Base-by-base conservation (phyloP, 2,329 filamentous ascomycete genomes). In the Cordyceps cateniannulata region DNA sequence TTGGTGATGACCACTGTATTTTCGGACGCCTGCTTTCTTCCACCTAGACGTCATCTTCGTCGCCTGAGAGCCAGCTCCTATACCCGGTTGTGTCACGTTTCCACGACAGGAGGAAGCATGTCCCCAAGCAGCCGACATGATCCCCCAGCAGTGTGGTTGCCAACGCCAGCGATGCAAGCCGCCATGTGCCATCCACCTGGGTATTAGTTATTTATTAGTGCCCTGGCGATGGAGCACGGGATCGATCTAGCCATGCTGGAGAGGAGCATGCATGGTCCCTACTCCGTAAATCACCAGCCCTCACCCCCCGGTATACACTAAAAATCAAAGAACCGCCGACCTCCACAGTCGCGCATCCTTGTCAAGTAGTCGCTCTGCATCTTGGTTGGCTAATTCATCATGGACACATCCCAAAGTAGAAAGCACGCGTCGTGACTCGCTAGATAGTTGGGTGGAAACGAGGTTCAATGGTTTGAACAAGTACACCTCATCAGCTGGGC, bases 231-330 rank as follows among this genome's bases (percentile, higher is more conserved):
- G 59, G 50, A 22, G 59, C 59, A 61, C 59, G 59, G 59, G 59
- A 61, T 61, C 59, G 45, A 61, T 61, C 59, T 55, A 47, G 22
- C 56, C 48, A 59, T 59, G 48, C 47, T 59, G n/a, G n/a, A 12
- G n/a, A 24, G 27, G 53, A 20, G 16, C 38, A 59, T 44, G 38
- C 20, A 3, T 22, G 35, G 22, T n/a, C n/a, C n/a, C n/a, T n/a
- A n/a, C n/a, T n/a, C n/a, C n/a, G n/a, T n/a, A 59, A 40, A 59
- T 59, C 56, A 59, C 56, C 56, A n/a, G 27, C 54, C 44, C n/a
- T n/a, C n/a, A n/a, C 45, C 45, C 45, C 48, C 16, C 52, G 47
- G 48, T 35, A 40, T 40, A 52, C 40, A 35, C 35, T 50, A 49
- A 20, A 18, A 42, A 59, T 44, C 20, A 29, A n/a, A n/a, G 47